Evolutionary conservation across 1,139 yeast genomes (phyloP).

Genomic region (Candida albicans): DNA sequence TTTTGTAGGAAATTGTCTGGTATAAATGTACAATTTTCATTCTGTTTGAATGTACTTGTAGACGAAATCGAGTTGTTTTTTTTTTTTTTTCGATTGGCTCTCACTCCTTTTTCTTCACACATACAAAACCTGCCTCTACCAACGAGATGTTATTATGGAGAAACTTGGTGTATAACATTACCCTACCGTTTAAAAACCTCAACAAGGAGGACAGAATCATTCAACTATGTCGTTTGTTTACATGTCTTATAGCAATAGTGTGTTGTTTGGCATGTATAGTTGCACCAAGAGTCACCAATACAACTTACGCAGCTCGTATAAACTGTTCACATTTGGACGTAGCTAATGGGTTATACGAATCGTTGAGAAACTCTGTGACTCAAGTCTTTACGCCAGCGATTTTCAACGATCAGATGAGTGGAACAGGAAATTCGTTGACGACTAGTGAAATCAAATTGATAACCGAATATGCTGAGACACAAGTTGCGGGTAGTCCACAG

Average conservation of each 20-base stretch:
- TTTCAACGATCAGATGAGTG: constrained; percentile 12
- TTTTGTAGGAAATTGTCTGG: no score
- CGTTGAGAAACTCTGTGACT: constrained; percentile 40
- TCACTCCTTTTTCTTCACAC: background rate
- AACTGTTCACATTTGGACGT: constrained; percentile 54
- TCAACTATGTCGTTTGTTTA: constrained; percentile 29
- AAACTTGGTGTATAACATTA: constrained; percentile 1
- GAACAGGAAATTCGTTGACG: constrained; percentile 35
- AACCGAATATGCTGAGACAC: constrained; percentile 46
- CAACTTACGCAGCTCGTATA: constrained; percentile 36
- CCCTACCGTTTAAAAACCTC: constrained; percentile 30
- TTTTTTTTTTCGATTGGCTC: background rate
- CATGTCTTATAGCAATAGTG: constrained; percentile 17
- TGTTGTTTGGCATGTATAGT: constrained; percentile 27
- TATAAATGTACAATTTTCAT: no score
- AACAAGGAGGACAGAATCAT: constrained; percentile 31
- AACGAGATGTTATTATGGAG: constrained; percentile 3
- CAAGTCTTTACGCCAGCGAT: constrained; percentile 15
- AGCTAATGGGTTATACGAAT: constrained; percentile 50
- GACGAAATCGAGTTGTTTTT: background rate
- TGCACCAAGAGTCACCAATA: constrained; percentile 26
- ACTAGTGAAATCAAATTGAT: constrained; percentile 52
- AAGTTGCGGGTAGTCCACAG: constrained; percentile 55
- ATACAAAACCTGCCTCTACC: background rate
- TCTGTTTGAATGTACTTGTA: background rate